These are phyloP conservation scores for Aspergillus nomiae DNA, from an alignment of 2,329 filamentous ascomycete species.

Conservation along the genomic window DNA sequence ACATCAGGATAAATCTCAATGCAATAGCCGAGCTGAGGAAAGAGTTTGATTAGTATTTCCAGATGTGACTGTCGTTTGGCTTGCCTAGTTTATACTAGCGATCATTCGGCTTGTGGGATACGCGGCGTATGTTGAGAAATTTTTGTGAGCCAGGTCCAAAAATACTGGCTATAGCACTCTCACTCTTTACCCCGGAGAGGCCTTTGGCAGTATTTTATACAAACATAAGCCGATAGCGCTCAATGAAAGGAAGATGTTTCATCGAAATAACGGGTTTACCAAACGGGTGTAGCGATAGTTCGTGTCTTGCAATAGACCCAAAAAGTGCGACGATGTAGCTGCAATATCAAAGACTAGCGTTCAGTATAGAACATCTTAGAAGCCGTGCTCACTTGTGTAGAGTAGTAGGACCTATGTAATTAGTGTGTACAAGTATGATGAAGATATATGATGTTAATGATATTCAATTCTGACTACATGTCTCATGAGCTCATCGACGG, in stretches of 20 bases:
- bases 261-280: neutral
- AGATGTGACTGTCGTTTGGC: neutral
- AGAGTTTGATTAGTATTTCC: neutral
- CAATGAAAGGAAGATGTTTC: neutral
- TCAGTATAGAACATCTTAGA: neutral
- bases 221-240: neutral
- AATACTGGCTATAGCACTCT: neutral
- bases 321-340: neutral
- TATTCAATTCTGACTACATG: neutral
- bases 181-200: neutral
- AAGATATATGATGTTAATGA: neutral
- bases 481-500: neutral
- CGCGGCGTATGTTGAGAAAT: neutral
- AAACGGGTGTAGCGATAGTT: no score
- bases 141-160: neutral
- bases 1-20: neutral
- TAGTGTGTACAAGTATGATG: neutral
- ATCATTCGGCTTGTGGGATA: neutral
- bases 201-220: rapidly evolving
- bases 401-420: neutral
- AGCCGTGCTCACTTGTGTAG: neutral
- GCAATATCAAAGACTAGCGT: neutral
- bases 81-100: neutral
- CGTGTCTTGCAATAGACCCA: neutral
- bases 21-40: neutral